phyloP scores from a whole-genome alignment of 2,329 filamentous ascomycete species.

The Colletotrichum magnum region DNA sequence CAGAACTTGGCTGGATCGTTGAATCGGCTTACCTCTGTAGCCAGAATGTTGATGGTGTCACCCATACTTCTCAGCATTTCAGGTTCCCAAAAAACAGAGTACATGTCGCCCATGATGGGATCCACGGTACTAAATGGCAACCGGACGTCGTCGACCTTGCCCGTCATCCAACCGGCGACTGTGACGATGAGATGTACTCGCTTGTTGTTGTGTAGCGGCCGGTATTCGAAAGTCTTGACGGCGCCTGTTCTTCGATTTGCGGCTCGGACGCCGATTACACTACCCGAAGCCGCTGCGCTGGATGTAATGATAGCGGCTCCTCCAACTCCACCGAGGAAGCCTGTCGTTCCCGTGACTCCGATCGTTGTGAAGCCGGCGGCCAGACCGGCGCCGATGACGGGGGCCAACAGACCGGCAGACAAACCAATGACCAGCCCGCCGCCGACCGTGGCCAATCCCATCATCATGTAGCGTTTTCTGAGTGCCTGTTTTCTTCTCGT shows the following conservation, averaged over 20 bases:
- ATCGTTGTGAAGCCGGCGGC: constrained; percentile 97
- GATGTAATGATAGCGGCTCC: constrained; percentile 96
- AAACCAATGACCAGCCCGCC: constrained; percentile 95
- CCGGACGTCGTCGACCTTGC: constrained; percentile 96
- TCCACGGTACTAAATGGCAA: constrained; percentile 97
- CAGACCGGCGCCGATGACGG: constrained; percentile 92
- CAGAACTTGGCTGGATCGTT: neutral
- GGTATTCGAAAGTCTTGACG: constrained; percentile 96
- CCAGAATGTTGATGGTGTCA: constrained; percentile 97
- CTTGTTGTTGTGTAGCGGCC: constrained; percentile 98
- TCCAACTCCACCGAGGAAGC: constrained; percentile 91
- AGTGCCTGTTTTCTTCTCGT: constrained; percentile 83
- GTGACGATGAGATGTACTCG: constrained; percentile 95
- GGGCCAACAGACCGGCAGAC: constrained; percentile 91
- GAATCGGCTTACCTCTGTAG: constrained; percentile 85
- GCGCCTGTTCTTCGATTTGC: constrained; percentile 90
- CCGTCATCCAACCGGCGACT: constrained; percentile 97
- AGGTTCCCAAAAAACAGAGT: constrained; percentile 97
- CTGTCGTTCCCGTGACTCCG: constrained; percentile 88
- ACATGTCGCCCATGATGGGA: constrained; percentile 97
- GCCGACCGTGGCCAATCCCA: constrained; percentile 96
- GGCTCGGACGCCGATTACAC: constrained; percentile 87
- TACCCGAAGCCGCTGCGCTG: constrained; percentile 86
- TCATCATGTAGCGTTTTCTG: constrained; percentile 90
- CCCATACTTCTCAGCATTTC: constrained; percentile 99